Evolutionary conservation across 139 green algal species (phyloP), one percentile per base, ranked within the genome.

Genomic region (Bryopsis sp.): DNA sequence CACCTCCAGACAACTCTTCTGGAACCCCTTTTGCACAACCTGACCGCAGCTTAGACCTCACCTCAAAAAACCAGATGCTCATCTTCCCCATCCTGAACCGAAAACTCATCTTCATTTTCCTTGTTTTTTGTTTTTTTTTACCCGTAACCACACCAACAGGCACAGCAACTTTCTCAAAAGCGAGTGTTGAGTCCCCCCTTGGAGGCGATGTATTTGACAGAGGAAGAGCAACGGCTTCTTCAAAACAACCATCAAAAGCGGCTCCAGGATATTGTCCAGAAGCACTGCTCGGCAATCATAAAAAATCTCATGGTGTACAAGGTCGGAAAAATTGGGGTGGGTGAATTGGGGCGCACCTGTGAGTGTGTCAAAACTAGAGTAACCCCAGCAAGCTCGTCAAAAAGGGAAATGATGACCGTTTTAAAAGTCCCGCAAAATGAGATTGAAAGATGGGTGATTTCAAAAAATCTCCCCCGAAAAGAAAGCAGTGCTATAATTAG

Each of bases 251-350:
- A 71, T 29, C n/a, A 47, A 34, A 39, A 22, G 26, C 38, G 62
- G 8, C 4, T 71, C 32, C 29, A 43, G 32, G 70, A 76, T 24
- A 67, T 76, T 22, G 50, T 71, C 31, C 31, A 15, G 3, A 76
- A 68, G 37, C 60, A 65, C 15, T 71, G 70, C 60, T 2, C 48
- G 2, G 24, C 26, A 3, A 33, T 65, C 39, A 48, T 76, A 22
- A 66, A 67, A 28, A 34, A 46, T 29, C 28, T 71, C 39, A 76
- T 76, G 48, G 39, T 8, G 34, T 77, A 84, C 39, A 79, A 72
- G 31, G 65, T 63, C 6, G 33, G 59, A 48, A 29, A 43, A 8
- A 63, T 36, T 31, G 38, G 8, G 19, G 19, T 47, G 19, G 33
- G 59, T 7, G 8, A 8, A 26, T 28, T 5, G 6, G 15, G 15